These are phyloP conservation scores for Carex sylvatica DNA, from an alignment of 202 grass and related monocot species.

Conservation along the genomic window DNA sequence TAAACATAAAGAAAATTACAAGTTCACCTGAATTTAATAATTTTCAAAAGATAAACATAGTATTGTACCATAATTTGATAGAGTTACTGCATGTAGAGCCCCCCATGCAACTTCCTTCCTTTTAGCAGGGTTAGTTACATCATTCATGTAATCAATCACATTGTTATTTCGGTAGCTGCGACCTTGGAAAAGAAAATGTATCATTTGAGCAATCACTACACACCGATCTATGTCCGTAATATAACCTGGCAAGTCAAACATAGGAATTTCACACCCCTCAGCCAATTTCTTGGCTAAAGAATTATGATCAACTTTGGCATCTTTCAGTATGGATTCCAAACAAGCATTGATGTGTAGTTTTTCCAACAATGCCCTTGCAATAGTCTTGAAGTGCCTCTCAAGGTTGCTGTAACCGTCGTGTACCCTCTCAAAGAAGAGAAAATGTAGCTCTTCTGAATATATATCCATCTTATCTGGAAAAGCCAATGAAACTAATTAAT, in stretches of 20 bases:
- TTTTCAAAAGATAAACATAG: not conserved
- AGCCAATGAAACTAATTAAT: not conserved
- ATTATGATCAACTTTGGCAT: not conserved
- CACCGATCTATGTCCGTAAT: not conserved
- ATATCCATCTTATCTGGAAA: not conserved
- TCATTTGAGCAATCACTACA: not conserved
- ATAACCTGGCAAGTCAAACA: not conserved
- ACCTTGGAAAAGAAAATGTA: not conserved
- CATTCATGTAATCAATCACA: not conserved
- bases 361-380: not conserved
- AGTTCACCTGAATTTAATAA: not conserved
- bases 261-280: not conserved
- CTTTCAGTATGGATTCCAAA: not conserved
- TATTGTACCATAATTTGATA: no score
- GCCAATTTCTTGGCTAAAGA: not conserved
- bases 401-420: not conserved
- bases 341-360: not conserved
- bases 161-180: not conserved
- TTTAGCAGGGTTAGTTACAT: not conserved
- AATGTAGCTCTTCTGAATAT: not conserved
- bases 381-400: not conserved
- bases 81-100: not conserved
- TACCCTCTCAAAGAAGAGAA: not conserved
- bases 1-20: not conserved
- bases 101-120: not conserved